A percentile compares a stretch with the other conserved stretches of the same genome.
Evolutionary conservation across 805 yeast species (phyloP).

Genomic region (Teunomyces tritomae): DNA sequence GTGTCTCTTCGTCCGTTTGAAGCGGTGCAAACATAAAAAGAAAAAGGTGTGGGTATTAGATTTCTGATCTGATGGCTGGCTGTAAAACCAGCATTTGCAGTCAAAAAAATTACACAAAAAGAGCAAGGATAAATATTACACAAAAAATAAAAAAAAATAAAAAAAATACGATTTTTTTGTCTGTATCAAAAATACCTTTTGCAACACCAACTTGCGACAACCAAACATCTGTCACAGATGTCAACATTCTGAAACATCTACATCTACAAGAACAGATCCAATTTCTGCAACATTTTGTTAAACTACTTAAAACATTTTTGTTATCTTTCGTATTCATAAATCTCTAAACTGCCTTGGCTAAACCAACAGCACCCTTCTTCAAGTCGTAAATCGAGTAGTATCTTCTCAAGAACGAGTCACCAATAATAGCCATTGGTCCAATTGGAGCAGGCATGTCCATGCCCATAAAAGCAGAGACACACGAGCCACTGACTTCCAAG

Average conservation of each 20-base stretch:
- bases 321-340: neutral
- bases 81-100: slow-evolving; percentile 1
- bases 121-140: neutral
- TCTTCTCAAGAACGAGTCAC: slow-evolving; percentile 95
- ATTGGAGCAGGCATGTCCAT: slow-evolving; percentile 97
- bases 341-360: slow-evolving; percentile 62
- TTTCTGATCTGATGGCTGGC: neutral
- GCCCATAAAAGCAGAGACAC: slow-evolving; percentile 95
- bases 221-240: too few species aligned
- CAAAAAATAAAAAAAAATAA: neutral
- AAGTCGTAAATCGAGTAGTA: slow-evolving; percentile 93
- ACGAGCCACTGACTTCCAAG: slow-evolving; percentile 89
- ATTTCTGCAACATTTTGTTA: too few species aligned
- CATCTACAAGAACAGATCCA: too few species aligned
- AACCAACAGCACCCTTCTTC: slow-evolving; percentile 89
- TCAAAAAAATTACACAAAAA: neutral
- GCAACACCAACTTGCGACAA: neutral
- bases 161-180: neutral
- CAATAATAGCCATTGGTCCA: slow-evolving; percentile 94
- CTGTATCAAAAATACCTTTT: neutral
- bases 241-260: too few species aligned
- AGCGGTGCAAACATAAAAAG: neutral
- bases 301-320: neutral
- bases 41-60: neutral
- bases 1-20: neutral